Conservation (phyloP, 2,329 filamentous ascomycete species). For the Pestalotiopsis sp. region DNA sequence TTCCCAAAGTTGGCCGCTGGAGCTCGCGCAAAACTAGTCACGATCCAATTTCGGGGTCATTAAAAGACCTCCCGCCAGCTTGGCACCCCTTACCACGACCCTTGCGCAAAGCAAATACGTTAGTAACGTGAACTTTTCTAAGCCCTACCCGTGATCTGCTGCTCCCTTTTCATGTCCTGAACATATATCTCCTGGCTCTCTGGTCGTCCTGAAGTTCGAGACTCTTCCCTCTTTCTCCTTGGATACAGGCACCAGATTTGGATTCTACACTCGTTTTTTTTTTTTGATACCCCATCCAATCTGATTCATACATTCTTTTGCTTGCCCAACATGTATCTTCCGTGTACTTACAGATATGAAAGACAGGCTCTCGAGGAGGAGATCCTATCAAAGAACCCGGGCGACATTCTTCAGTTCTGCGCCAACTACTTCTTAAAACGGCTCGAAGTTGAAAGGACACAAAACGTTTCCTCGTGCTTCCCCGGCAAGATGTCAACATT, state of each 20-base stretch:
- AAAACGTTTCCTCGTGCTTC: conserved; percentile 41
- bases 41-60: conserved; percentile 8
- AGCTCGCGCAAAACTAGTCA: conserved; percentile 5
- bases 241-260: not conserved
- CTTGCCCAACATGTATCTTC: conserved; percentile 42
- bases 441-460: conserved; percentile 65
- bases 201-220: not conserved
- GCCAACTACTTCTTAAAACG: conserved; percentile 67
- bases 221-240: not conserved
- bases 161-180: not conserved
- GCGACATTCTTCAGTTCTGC: conserved; percentile 70
- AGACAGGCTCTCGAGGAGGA: conserved; percentile 64
- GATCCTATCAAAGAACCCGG: conserved; percentile 56
- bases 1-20: not conserved
- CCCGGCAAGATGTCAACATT: conserved; percentile 67
- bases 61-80: not conserved
- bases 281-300: not conserved
- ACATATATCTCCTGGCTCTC: not conserved
- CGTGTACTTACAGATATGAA: conserved; percentile 59
- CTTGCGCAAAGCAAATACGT: conserved; percentile 7
- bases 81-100: not conserved
- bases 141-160: conserved; percentile 5
- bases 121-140: conserved; percentile 7
- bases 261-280: not conserved
- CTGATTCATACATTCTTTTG: not conserved